Percentiles rank a stretch among this genome's conserved stretches.
These are phyloP conservation scores for Glebionis coronaria DNA, from an alignment of 129 eudicot species.

Conservation along the genomic window DNA sequence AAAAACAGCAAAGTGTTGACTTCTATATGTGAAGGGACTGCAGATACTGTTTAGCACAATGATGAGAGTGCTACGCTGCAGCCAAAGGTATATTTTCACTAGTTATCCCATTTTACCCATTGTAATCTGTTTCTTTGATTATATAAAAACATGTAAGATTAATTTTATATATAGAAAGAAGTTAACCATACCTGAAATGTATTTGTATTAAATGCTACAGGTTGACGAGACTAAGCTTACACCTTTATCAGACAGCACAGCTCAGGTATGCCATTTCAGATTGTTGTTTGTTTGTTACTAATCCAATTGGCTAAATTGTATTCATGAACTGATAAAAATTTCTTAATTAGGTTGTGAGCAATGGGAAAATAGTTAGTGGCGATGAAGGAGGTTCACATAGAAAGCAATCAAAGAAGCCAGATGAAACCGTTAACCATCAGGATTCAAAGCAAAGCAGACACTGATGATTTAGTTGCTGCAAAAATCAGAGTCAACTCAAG, in stretches of 20 bases:
- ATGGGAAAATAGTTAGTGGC: conserved; percentile 26
- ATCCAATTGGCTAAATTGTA: conserved; percentile 6
- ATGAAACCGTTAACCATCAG: conserved; percentile 12
- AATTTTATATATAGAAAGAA: not conserved
- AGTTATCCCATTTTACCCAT: not conserved
- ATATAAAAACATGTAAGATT: not conserved
- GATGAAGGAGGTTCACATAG: conserved; percentile 29
- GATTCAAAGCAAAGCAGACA: too few species aligned
- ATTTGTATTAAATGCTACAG: conserved; percentile 24
- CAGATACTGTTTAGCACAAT: conserved; percentile 26
- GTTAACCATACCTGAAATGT: not conserved
- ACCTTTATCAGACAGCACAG: conserved; percentile 29
- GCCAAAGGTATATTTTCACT: conserved; percentile 34
- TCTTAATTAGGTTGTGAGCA: conserved; percentile 31
- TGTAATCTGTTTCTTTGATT: not conserved
- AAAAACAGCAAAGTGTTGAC: conserved; percentile 59
- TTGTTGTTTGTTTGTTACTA: conserved; percentile 9
- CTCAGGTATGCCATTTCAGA: conserved; percentile 29
- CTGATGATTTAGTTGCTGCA: conserved; percentile 31
- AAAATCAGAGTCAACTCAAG: conserved; percentile 29
- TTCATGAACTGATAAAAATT: conserved; percentile 7
- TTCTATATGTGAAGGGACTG: conserved; percentile 37
- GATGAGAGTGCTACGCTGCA: conserved; percentile 39
- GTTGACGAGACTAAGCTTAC: conserved; percentile 30
- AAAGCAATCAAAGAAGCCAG: conserved; percentile 34